Percentiles rank a stretch among this genome's conserved stretches.
Conservation (phyloP, 2,329 filamentous ascomycete species). For the Xylaria polymorpha region DNA sequence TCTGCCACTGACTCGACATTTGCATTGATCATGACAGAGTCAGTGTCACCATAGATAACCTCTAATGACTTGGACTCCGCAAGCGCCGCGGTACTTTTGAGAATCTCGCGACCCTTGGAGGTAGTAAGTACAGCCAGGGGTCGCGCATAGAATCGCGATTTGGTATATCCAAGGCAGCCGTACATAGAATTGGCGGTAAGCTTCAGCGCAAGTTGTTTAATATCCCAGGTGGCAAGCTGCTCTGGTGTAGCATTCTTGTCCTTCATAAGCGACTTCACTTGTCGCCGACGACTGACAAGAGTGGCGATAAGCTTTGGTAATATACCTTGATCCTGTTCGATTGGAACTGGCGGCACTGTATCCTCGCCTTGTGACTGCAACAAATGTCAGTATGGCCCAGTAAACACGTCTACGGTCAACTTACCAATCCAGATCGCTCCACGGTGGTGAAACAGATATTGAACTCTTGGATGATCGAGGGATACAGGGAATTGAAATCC, state of each 20-base stretch:
- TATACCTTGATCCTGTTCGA: constrained; percentile 82
- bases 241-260: constrained; percentile 86
- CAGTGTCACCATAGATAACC: constrained; percentile 98
- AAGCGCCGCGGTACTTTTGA: constrained; percentile 93
- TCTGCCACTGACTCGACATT: constrained; percentile 94
- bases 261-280: constrained; percentile 98
- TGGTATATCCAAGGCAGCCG: constrained; percentile 95
- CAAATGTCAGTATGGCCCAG: constrained; percentile 48
- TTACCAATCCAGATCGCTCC: constrained; percentile 77
- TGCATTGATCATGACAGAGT: constrained; percentile 99
- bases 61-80: constrained; percentile 91
- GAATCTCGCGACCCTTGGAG: constrained; percentile 96
- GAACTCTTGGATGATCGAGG: constrained; percentile 98
- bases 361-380: constrained; percentile 81
- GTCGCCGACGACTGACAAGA: constrained; percentile 85
- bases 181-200: constrained; percentile 99
- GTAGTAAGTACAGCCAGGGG: constrained; percentile 96
- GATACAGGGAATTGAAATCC: constrained; percentile 99
- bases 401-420: constrained; percentile 43
- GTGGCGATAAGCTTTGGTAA: constrained; percentile 91
- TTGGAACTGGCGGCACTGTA: constrained; percentile 86
- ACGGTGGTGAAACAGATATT: constrained; percentile 99
- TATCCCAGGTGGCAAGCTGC: constrained; percentile 94
- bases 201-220: constrained; percentile 96
- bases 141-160: constrained; percentile 95